A percentile compares a stretch with the other conserved stretches of the same genome.
Evolutionary conservation across 2,329 filamentous ascomycete genomes (phyloP).

Genomic region (Helotiales sp.): DNA sequence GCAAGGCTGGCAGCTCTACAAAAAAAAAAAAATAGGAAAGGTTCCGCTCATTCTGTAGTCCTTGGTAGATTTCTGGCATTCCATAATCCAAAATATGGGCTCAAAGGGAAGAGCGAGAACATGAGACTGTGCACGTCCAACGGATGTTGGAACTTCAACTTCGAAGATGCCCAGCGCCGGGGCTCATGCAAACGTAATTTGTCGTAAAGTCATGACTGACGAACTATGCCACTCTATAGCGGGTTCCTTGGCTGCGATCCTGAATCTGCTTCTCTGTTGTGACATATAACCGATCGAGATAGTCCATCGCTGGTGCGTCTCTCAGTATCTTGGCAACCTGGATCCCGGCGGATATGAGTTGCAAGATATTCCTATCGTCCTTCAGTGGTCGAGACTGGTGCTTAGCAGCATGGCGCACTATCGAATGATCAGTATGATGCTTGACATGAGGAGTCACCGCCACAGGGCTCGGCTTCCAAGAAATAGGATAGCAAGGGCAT

Average conservation of each 20-base stretch:
- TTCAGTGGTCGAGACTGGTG: conserved; percentile 81
- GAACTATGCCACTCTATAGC: conserved; percentile 25
- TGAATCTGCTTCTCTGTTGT: conserved; percentile 78
- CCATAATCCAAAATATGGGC: neutral
- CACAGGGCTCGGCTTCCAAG: too few species aligned
- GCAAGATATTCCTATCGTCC: conserved; percentile 85
- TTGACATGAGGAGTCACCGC: too few species aligned
- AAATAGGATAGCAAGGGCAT: too few species aligned
- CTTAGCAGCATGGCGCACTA: conserved; percentile 82
- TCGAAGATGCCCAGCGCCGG: conserved; percentile 10
- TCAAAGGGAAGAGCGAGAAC: neutral
- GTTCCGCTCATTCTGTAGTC: neutral
- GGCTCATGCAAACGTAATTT: conserved; percentile 23
- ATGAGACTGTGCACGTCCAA: conserved; percentile 9
- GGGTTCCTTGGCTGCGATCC: conserved; percentile 51
- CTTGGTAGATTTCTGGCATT: neutral
- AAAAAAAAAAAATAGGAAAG: neutral
- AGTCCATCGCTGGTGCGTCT: conserved; percentile 81
- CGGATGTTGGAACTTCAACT: neutral
- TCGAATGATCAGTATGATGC: too few species aligned
- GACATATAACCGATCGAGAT: conserved; percentile 66
- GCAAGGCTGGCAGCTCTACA: neutral
- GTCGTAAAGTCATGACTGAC: conserved; percentile 22
- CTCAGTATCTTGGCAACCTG: conserved; percentile 87
- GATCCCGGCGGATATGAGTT: conserved; percentile 82